Evolutionary conservation across 192 early-diverging fungal species (phyloP), one percentile per base, ranked within the genome.

Genomic region (Entophlyctis helioformis): DNA sequence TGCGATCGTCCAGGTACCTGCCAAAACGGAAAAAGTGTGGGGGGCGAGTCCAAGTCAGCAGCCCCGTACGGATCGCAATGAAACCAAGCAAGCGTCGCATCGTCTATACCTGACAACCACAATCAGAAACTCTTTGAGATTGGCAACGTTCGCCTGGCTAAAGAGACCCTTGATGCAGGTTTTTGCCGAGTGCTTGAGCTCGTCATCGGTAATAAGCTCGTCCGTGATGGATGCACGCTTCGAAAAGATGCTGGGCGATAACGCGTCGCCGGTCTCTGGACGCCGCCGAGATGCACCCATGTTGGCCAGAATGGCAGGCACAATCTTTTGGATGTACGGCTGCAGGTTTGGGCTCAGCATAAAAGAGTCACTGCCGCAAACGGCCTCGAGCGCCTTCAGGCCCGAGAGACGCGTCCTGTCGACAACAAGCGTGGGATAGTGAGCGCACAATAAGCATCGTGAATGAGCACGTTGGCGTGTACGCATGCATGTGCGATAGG

Each of bases 261-360:
- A n/a, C n/a, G n/a, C n/a, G n/a, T n/a, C n/a, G n/a, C n/a, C n/a
- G n/a, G 43, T 43, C 12, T 16, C n/a, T 22, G 12, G 12, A 26
- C 9, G 27, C 31, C 39, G 18, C 19, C 19, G 13, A 3, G 29
- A 33, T 6, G 45, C 36, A n/a, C 32, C 44, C 12, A 71, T 29
- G 53, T 72, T 72, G 0, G 24, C 28, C 6, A 72, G 50, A 32
- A 65, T 40, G 15, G 62, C 65, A 2, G 59, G 54, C 11, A 72
- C 28, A 11, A 72, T 59, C 2, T 31, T 18, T 10, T 44, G 31
- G 20, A 64, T 32, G 22, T 59, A 60, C n/a, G 35, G 27, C 5
- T 52, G 21, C 19, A 50, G 37, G 22, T 51, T 22, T n/a, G 61
- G 28, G 39, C 33, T 43, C 0, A 53, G n/a, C 1, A 56, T 37